phyloP scores from a whole-genome alignment of 176 grass and related monocot genomes.

The Zoysia japonica region DNA sequence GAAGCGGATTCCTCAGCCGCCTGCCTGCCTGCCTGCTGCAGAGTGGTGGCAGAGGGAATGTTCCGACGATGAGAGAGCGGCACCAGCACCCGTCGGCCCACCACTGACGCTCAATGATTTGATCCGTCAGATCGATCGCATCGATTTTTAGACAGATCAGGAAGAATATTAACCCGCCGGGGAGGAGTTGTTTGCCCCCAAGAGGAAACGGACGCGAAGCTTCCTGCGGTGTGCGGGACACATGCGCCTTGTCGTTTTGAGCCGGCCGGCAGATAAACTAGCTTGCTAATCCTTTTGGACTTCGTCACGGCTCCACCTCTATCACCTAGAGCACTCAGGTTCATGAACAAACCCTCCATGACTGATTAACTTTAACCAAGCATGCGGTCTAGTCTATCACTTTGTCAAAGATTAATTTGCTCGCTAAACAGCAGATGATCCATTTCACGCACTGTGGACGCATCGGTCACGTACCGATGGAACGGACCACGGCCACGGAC shows the following conservation, averaged over 20 bases:
- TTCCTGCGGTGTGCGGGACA: slow-evolving; percentile 46
- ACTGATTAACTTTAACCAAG: neutral
- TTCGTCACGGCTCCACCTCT: neutral
- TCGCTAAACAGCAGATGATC: neutral
- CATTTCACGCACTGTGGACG: slow-evolving; percentile 3
- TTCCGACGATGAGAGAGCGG: slow-evolving; percentile 35
- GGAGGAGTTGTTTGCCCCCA: no score
- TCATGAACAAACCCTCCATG: slow-evolving; percentile 16
- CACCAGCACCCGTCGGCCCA: neutral
- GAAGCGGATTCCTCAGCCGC: slow-evolving; percentile 41
- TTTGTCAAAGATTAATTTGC: slow-evolving; percentile 14
- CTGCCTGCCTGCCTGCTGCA: neutral
- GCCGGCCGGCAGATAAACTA: neutral
- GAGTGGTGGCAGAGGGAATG: slow-evolving; percentile 55
- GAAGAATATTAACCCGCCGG: neutral
- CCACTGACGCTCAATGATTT: slow-evolving; percentile 41
- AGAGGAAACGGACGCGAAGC: slow-evolving; percentile 42
- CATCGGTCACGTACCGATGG: neutral
- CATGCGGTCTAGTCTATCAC: neutral
- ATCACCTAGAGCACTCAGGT: neutral
- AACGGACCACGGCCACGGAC: neutral
- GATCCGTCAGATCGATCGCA: slow-evolving; percentile 23
- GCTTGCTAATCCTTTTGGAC: neutral
- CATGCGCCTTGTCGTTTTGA: slow-evolving; percentile 43
- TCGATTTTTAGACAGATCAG: slow-evolving; percentile 15